phyloP scores from a whole-genome alignment of 805 yeast species.

The Vanderwaltozyma tropicalis region DNA sequence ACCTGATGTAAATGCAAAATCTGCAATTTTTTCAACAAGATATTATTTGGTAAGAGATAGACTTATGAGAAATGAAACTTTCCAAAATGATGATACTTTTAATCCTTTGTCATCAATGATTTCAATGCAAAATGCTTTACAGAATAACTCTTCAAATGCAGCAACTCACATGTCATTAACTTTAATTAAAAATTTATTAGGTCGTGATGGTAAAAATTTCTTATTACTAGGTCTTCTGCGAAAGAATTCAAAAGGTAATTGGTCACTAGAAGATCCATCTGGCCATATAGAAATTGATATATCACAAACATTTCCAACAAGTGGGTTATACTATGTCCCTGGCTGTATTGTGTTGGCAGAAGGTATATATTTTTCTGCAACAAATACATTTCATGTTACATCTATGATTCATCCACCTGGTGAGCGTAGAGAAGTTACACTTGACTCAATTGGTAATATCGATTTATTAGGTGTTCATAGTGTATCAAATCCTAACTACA shows the following conservation, averaged over 20 bases:
- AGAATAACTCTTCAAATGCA: constrained; percentile 1
- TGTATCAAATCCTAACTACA: constrained; percentile 23
- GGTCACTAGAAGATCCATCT: constrained; percentile 70
- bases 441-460: constrained; percentile 65
- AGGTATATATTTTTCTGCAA: constrained; percentile 69
- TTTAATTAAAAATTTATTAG: constrained; percentile 71
- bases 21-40: constrained; percentile 41
- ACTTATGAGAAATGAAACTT: constrained; percentile 62
- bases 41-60: constrained; percentile 60
- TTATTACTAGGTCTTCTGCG: constrained; percentile 68
- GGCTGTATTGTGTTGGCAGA: constrained; percentile 77
- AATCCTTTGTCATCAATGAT: constrained; percentile 29
- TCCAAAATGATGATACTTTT: constrained; percentile 35
- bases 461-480: constrained; percentile 53
- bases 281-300: constrained; percentile 63
- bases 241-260: constrained; percentile 52
- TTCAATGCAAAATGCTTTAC: constrained; percentile 14
- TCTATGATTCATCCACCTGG: constrained; percentile 82
- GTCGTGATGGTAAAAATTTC: constrained; percentile 70
- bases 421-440: constrained; percentile 56
- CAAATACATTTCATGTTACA: constrained; percentile 60
- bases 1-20: constrained; percentile 23
- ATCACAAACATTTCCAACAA: constrained; percentile 48
- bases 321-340: constrained; percentile 53
- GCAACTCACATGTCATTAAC: constrained; percentile 37